Evolutionary conservation across 2,329 filamentous ascomycete genomes (phyloP), one percentile per base, ranked within the genome.

Genomic region (Thielaviopsis musarum): DNA sequence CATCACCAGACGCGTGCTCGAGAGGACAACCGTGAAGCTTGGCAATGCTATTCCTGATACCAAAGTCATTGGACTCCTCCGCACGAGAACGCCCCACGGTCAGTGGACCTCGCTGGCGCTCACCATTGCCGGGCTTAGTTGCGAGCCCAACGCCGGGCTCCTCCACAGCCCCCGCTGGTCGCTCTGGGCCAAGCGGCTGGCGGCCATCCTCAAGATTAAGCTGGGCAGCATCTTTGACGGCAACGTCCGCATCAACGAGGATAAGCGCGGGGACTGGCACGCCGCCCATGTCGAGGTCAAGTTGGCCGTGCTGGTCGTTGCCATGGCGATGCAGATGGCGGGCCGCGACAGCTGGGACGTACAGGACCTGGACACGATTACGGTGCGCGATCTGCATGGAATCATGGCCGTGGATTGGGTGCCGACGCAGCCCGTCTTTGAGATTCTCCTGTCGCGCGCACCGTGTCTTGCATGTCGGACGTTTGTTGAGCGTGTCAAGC

Each of bases 201-300:
- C 67, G 1, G 61, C 57, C 54, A 56, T 38, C 26, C 51, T 34
- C 17, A 24, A 22, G 2, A 58, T 59, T 6, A 55, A 26, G 34
- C 30, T 34, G 10, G 30, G 21, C 9, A 26, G 34, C 4, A 15
- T 26, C n/a, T 12, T n/a, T 34, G 24, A 57, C 24, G 26, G 41
- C 21, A 19, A 56, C 56, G 15, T n/a, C 57, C 6, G 13, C 30
- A 34, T 7, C 9, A 2, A 34, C 30, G 30, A 34, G 30, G 7
- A 5, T 7, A 34, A 34, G 30, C 30, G 54, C 0, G 65, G 64
- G 0, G 41, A 61, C 1, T 65, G 61, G 63, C 64, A 66, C 0
- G 70, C 69, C 0, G 66, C 69, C 0, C 73, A 75, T 22, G 69
- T 71, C 0, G 72, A 75, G 60, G 70, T 71, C 17, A 74, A 74